Evolutionary conservation across 140 eudicot species (phyloP).

Genomic region (Bidens hawaiensis): DNA sequence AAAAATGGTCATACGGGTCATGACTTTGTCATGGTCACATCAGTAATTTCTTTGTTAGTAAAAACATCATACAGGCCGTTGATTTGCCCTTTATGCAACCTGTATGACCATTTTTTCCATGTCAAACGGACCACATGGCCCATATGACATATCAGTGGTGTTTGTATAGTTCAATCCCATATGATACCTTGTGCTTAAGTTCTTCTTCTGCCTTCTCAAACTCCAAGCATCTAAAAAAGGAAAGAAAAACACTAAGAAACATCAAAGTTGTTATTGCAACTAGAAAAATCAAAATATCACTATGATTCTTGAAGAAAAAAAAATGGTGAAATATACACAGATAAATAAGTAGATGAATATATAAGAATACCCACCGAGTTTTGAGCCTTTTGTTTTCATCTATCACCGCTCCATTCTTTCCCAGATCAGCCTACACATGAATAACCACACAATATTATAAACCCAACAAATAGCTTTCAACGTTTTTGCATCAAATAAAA

Average conservation of each 20-base stretch:
- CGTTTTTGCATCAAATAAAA: background rate
- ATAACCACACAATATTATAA: background rate
- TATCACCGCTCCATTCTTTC: conserved; percentile 39
- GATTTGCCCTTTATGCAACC: no score
- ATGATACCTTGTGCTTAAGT: conserved; percentile 61
- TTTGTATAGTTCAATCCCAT: no score
- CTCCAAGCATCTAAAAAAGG: conserved; percentile 55
- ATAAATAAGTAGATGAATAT: background rate
- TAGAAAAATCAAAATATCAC: background rate
- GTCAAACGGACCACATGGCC: no score
- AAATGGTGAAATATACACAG: background rate
- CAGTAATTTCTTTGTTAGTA: no score
- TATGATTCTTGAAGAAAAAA: background rate
- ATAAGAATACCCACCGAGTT: conserved; percentile 42
- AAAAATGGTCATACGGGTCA: no score
- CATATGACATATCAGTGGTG: no score
- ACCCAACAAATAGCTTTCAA: background rate
- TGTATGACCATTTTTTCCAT: no score
- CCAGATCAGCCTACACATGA: conserved; percentile 38
- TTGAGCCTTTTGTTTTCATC: conserved; percentile 66
- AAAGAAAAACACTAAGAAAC: background rate
- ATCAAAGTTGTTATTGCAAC: background rate
- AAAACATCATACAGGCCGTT: no score
- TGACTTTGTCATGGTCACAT: no score
- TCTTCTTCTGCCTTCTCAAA: conserved; percentile 51